Evolutionary conservation across 306 rosid genomes (phyloP).

Genomic region (Cucumis melo): DNA sequence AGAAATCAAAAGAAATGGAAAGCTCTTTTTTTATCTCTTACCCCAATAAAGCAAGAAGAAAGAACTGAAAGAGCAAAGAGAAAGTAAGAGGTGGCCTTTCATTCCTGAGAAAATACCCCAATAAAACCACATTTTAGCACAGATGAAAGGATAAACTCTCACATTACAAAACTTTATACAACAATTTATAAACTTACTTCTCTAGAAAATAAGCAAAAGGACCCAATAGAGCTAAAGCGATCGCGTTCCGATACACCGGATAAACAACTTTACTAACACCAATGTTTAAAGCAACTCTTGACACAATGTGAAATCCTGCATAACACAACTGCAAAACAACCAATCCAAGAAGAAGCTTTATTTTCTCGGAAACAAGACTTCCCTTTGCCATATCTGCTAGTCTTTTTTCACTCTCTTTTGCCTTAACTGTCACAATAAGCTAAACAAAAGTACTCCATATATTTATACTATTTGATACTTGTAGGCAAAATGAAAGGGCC

Average conservation of each 20-base stretch:
- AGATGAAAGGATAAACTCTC: neutral
- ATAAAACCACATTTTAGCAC: neutral
- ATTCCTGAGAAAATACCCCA: constrained; percentile 23
- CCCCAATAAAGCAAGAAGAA: constrained; percentile 59
- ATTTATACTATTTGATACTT: constrained; percentile 12
- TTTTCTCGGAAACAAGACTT: constrained; percentile 27
- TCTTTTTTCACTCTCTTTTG: neutral
- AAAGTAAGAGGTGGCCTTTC: constrained; percentile 56
- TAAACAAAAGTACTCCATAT: neutral
- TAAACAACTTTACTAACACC: constrained; percentile 62
- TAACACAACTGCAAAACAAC: constrained; percentile 43
- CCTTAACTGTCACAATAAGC: neutral
- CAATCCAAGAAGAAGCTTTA: constrained; percentile 42
- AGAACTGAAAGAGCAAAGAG: constrained; percentile 46
- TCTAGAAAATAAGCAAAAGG: constrained; percentile 55
- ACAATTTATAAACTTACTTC: constrained; percentile 32
- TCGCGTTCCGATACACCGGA: constrained; percentile 49
- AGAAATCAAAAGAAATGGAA: neutral
- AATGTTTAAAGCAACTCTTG: constrained; percentile 58
- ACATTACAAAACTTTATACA: neutral
- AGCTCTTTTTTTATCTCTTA: constrained; percentile 21
- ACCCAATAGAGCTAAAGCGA: constrained; percentile 39
- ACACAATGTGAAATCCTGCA: constrained; percentile 72
- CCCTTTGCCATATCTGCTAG: constrained; percentile 22
- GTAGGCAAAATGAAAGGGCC: neutral